A percentile compares a stretch with the other conserved stretches of the same genome.
phyloP scores from a whole-genome alignment of 2,329 filamentous ascomycete species.

The Xylaria sp. region DNA sequence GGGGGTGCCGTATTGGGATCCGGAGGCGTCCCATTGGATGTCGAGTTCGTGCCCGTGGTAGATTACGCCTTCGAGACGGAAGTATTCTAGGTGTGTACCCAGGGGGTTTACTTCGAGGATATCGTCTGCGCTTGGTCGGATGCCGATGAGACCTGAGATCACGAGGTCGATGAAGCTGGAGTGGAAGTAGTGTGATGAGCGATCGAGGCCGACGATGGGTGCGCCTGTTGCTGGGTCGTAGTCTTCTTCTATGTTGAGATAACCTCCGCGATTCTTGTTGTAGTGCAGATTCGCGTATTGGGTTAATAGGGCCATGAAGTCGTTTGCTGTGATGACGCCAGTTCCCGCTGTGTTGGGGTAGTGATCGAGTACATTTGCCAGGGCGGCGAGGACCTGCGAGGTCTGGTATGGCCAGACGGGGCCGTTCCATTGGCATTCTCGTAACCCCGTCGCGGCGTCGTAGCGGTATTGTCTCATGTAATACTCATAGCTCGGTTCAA shows the following conservation, averaged over 20 bases:
- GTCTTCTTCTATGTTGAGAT: constrained; percentile 15
- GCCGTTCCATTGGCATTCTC: constrained; percentile 16
- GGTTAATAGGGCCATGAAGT: constrained; percentile 7
- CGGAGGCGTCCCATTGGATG: constrained; percentile 11
- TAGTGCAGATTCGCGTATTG: constrained; percentile 12
- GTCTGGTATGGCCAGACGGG: constrained; percentile 17
- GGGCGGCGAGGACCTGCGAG: constrained; percentile 10
- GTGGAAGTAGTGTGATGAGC: constrained; percentile 17
- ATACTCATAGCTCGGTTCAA: constrained; percentile 14
- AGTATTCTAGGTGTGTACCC: constrained; percentile 6
- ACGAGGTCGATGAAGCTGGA: constrained; percentile 15
- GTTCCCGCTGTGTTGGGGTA: constrained; percentile 6
- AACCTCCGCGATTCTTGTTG: constrained; percentile 14
- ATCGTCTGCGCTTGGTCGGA: constrained; percentile 12
- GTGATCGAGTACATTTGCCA: constrained; percentile 13
- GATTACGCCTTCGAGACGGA: constrained; percentile 12
- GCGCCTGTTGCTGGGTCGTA: constrained; percentile 5
- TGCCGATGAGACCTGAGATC: constrained; percentile 12
- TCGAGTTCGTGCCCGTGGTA: constrained; percentile 15
- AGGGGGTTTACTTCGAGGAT: constrained; percentile 9
- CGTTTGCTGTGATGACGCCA: constrained; percentile 2
- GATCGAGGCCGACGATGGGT: constrained; percentile 12
- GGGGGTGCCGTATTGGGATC: constrained; percentile 8
- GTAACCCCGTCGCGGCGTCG: constrained; percentile 3
- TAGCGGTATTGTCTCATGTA: constrained; percentile 16